Conservation (phyloP, 2,329 filamentous ascomycete species). For the Stylonectria norvegica region DNA sequence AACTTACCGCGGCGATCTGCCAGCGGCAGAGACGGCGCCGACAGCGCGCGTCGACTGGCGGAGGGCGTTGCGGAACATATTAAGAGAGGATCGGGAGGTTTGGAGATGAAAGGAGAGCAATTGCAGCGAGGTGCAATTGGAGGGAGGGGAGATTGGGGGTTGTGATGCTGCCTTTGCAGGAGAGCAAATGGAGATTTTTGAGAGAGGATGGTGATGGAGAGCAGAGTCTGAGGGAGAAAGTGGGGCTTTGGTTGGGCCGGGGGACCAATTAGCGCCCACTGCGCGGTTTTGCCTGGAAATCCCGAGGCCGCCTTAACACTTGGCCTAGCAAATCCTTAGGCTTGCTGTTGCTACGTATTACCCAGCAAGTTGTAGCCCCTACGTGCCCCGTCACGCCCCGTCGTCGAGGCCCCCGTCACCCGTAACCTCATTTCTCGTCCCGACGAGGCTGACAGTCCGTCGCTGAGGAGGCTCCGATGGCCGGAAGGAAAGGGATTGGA, state of each 20-base stretch:
- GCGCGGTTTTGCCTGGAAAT: conserved; percentile 40
- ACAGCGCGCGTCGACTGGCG: conserved; percentile 94
- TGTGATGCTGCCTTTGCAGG: conserved; percentile 47
- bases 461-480: background rate
- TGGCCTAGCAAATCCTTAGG: conserved; percentile 24
- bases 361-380: background rate
- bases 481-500: no score
- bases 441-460: conserved; percentile 14
- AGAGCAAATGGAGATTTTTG: conserved; percentile 46
- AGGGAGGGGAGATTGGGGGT: conserved; percentile 57
- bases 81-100: conserved; percentile 51
- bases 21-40: conserved; percentile 86
- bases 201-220: conserved; percentile 39
- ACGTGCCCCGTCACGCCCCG: no score
- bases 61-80: conserved; percentile 98
- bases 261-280: conserved; percentile 34
- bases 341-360: background rate
- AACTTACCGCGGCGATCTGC: conserved; percentile 93
- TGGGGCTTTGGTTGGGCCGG: conserved; percentile 34
- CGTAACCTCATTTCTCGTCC: conserved; percentile 22
- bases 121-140: conserved; percentile 61
- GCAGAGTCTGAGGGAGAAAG: conserved; percentile 41
- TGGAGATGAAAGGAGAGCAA: conserved; percentile 55
- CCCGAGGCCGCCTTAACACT: conserved; percentile 39
- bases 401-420: conserved; percentile 3